A percentile compares a stretch with the other conserved stretches of the same genome.
Conservation (phyloP, 2,329 filamentous ascomycete genomes). For the Nothopassalora personata region DNA sequence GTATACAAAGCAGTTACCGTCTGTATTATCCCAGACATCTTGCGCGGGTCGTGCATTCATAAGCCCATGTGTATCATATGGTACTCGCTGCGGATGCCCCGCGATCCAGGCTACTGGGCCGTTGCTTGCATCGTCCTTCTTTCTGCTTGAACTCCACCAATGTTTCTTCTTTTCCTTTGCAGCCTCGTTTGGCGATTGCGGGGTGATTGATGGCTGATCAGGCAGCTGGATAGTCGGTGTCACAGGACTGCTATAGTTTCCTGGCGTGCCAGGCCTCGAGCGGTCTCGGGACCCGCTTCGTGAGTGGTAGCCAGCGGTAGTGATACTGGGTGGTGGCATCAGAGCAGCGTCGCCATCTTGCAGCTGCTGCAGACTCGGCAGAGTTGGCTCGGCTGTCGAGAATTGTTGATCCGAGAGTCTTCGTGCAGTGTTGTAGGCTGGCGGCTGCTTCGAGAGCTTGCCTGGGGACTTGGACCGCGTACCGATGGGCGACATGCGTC, state of each 20-base stretch:
- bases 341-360: slow-evolving; percentile 14
- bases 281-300: slow-evolving; percentile 17
- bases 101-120: slow-evolving; percentile 53
- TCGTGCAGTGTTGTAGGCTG: slow-evolving; percentile 13
- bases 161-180: slow-evolving; percentile 29
- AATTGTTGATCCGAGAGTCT: slow-evolving; percentile 16
- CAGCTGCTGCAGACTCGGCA: slow-evolving; percentile 23
- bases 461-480: slow-evolving; percentile 17
- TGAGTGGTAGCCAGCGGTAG: slow-evolving; percentile 13
- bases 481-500: slow-evolving; percentile 13
- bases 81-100: slow-evolving; percentile 51
- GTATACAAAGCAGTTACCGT: slow-evolving; percentile 59
- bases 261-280: slow-evolving; percentile 20
- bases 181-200: slow-evolving; percentile 12
- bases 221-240: slow-evolving; percentile 23
- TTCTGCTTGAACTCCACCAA: slow-evolving; percentile 31
- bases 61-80: slow-evolving; percentile 51
- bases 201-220: slow-evolving; percentile 11
- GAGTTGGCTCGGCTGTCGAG: slow-evolving; percentile 11
- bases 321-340: slow-evolving; percentile 18
- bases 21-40: slow-evolving; percentile 56
- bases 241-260: slow-evolving; percentile 19
- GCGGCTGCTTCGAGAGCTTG: slow-evolving; percentile 22
- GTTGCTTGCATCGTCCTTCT: slow-evolving; percentile 31
- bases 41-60: slow-evolving; percentile 49